Evolutionary conservation across 768 basidiomycete species (phyloP), one percentile per base, ranked within the genome.

Genomic region (Pisolithus microcarpus): DNA sequence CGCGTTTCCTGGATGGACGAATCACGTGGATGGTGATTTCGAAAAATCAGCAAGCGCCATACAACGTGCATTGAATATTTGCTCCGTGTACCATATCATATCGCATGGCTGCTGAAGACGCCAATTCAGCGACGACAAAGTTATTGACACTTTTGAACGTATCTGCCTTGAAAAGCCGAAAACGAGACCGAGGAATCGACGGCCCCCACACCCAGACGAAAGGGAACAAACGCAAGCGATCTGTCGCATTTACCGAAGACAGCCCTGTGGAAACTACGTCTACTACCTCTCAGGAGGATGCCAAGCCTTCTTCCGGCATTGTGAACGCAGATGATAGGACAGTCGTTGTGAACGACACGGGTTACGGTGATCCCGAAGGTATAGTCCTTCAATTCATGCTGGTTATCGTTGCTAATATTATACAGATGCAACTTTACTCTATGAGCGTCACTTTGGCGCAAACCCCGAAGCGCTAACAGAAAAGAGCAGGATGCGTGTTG

Each of bases 81-180:
- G 13, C 34, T 15, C 5, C 1, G 34, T 34, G 34, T 40, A 15
- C 6, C 8, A 11, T 7, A 18, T 19, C 16, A 18, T 7, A 15
- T 26, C 19, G 34, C 38, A 63, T 65, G 65, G 58, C 62, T 43
- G 48, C 51, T 21, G 62, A 66, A 36, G 65, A 72, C 46, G 64
- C 64, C 37, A 82, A 80, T 48, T 67, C 75, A 3, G 80, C 84
- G 9, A 89, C 82, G 1, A 91, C 89, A 42, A 83, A 82, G 46
- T 80, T 96, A 1, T 68, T 96, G 26, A 95, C 93, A 0, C 79
- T 96, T 1, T 75, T 96, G 5, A 97, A 96, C 63, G 87, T 93
- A 3, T 91, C 90, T 31, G 88, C 90, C 0, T 81, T 84, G 3
- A 91, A 84, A 61, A 69, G 78, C 3, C 72, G 72, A 26, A 90